Evolutionary conservation across 2,329 filamentous ascomycete species (phyloP).

Genomic region (Hypoxylon sp.): DNA sequence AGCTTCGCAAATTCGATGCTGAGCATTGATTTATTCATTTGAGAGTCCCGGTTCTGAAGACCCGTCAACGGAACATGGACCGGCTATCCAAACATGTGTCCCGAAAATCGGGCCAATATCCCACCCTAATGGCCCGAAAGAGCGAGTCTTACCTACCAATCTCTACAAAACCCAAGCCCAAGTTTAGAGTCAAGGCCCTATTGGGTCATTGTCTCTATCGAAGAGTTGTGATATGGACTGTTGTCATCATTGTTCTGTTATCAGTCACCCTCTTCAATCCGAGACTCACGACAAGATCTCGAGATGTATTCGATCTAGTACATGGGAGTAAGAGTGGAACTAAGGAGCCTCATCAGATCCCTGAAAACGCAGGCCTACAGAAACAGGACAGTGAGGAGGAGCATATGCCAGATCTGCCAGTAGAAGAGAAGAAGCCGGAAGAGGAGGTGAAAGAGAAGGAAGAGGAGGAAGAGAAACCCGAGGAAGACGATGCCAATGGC

Average conservation of each 20-base stretch:
- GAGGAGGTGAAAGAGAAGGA: conserved; percentile 36
- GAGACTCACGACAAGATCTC: conserved; percentile 43
- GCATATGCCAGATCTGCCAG: conserved; percentile 16
- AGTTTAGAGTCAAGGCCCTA: conserved; percentile 61
- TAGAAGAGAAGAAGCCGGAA: conserved; percentile 22
- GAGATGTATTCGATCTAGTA: conserved; percentile 52
- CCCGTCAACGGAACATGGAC: conserved; percentile 43
- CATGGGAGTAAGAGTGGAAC: conserved; percentile 46
- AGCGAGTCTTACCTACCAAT: conserved; percentile 52
- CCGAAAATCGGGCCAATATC: conserved; percentile 48
- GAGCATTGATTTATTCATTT: conserved; percentile 39
- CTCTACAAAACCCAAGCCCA: conserved; percentile 55
- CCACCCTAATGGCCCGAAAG: conserved; percentile 49
- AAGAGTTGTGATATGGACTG: conserved; percentile 66
- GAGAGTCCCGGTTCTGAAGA: conserved; percentile 27
- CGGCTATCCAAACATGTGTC: conserved; percentile 48
- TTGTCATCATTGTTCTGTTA: conserved; percentile 60
- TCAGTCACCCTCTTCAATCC: conserved; percentile 59
- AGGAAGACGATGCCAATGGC: conserved; percentile 45
- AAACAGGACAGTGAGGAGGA: conserved; percentile 39
- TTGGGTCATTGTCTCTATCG: conserved; percentile 69
- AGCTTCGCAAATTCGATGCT: conserved; percentile 38
- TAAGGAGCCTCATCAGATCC: conserved; percentile 23
- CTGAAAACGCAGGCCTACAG: conserved; percentile 40
- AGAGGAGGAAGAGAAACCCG: conserved; percentile 49